Conservation (phyloP, 305 asterid genomes). For the Fraxinus greggii region DNA sequence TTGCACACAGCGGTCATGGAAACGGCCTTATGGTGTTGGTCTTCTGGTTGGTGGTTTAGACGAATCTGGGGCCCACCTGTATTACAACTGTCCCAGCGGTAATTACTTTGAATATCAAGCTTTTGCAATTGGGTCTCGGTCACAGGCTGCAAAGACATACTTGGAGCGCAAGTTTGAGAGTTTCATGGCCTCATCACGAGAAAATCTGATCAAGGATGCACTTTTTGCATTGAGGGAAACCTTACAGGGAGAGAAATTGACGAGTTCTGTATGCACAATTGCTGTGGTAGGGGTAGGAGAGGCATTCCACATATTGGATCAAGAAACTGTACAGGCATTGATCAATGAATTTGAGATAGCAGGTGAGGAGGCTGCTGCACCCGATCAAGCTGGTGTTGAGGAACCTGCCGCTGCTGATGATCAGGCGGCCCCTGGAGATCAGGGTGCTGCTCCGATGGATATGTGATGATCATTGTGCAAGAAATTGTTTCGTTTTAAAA, state of each 20-base stretch:
- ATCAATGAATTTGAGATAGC: constrained; percentile 56
- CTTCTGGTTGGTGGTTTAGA: constrained; percentile 92
- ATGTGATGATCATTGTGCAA: constrained; percentile 14
- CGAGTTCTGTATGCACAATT: constrained; percentile 86
- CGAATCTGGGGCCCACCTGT: constrained; percentile 96
- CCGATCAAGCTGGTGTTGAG: neutral
- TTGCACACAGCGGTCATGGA: constrained; percentile 99
- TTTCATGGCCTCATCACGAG: constrained; percentile 73
- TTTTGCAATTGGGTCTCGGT: constrained; percentile 94
- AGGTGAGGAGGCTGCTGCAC: constrained; percentile 34
- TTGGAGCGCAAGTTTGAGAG: constrained; percentile 77
- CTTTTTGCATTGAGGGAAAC: constrained; percentile 95
- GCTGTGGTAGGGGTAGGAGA: constrained; percentile 83
- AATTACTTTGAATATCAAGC: constrained; percentile 98
- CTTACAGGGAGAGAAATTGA: constrained; percentile 85
- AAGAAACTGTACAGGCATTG: constrained; percentile 70
- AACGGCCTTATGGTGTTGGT: constrained; percentile 97
- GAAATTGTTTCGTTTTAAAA: neutral
- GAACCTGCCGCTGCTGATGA: constrained; percentile 12
- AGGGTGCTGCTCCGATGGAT: constrained; percentile 38
- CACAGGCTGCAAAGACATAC: constrained; percentile 99
- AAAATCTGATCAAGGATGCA: constrained; percentile 85
- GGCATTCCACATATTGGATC: constrained; percentile 74
- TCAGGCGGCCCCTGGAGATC: constrained; percentile 12
- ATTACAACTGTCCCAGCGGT: constrained; percentile 97